These are phyloP conservation scores for Phalaenopsis hybrid DNA, from an alignment of 116 monocot species.

Conservation along the genomic window DNA sequence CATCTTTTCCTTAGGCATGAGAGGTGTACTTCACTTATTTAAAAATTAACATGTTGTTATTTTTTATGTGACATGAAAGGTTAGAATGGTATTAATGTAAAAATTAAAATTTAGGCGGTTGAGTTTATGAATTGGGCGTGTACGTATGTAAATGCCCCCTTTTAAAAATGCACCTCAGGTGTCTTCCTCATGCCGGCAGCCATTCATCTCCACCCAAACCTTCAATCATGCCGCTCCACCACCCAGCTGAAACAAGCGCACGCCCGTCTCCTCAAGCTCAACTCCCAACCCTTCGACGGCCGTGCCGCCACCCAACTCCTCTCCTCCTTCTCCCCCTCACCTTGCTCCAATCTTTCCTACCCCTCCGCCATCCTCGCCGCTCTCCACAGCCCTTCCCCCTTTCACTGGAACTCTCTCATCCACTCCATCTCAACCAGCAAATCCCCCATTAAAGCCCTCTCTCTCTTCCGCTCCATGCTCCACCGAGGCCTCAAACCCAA, in stretches of 20 bases:
- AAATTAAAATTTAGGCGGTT: too few relatives aligned
- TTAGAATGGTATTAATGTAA: too few relatives aligned
- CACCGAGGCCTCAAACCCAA: conserved; percentile 18
- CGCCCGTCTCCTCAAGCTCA: conserved; percentile 16
- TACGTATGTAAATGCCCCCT: too few relatives aligned
- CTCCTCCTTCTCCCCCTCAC: conserved; percentile 11
- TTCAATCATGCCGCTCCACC: background rate
- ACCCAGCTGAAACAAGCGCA: conserved; percentile 9
- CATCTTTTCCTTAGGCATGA: too few relatives aligned
- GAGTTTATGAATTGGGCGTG: too few relatives aligned
- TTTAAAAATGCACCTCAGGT: background rate
- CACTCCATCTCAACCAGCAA: conserved; percentile 1
- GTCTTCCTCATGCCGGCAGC: background rate
- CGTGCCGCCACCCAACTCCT: conserved; percentile 1
- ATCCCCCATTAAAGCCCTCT: conserved; percentile 15
- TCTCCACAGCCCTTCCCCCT: conserved; percentile 9
- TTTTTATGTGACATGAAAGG: too few relatives aligned
- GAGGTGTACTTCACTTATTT: too few relatives aligned
- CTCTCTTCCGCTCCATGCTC: conserved; percentile 23
- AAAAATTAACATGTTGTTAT: too few relatives aligned
- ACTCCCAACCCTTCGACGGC: background rate
- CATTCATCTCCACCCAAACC: background rate
- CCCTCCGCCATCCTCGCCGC: conserved; percentile 11
- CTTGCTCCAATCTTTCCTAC: background rate
- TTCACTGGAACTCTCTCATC: conserved; percentile 30